Base-by-base conservation (phyloP, 169 alveolate species). In the Plasmodium sp. region DNA sequence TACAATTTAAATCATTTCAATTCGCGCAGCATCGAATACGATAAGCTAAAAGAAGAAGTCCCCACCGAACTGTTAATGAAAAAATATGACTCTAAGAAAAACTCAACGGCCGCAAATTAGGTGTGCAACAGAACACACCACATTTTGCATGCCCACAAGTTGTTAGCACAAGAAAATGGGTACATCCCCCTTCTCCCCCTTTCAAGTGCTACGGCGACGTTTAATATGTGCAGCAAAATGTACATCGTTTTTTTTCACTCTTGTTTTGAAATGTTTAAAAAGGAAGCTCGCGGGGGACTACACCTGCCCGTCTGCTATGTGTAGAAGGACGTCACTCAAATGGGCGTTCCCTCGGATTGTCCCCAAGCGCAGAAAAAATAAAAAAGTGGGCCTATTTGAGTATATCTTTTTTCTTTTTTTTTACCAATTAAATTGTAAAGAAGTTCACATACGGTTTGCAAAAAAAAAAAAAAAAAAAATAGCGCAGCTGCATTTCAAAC, bases 11-110 rank as follows among this genome's bases (percentile, higher is more conserved):
- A 77, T 54, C 93, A 86, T 51, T 86, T 86, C 48, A 86, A 77
- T 56, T 86, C 93, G 67, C 86, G 93, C 45, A 86, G 81, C 81
- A 86, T 86, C 33, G 93, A 86, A 86, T 71, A 86, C 62, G 93
- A 86, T 77, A 77, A 86, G 72, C 73, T 86, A 56, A 62, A 86
- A 77, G 93, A 86, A 51, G 93, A 86, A 86, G 54, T 86, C 4
- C 93, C 93, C 14, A 75, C 41, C 14, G 93, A 86, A 79, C 71
- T 86, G 22, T 43, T 86, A 86, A 86, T 22, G 80, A 75, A 33
- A 51, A 75, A 86, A 77, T 75, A 39, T 51, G 85, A 75, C 81
- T 84, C 84, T 41, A 84, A 86, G 67, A 75, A 34, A 74, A 43
- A 1, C 39, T 36, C 81, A 83, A 36, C 41, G 6, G 31, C 33